Percentiles rank a stretch among this genome's conserved stretches.
Evolutionary conservation across 1,139 yeast species (phyloP).

Genomic region (Yamadazyma sp.): DNA sequence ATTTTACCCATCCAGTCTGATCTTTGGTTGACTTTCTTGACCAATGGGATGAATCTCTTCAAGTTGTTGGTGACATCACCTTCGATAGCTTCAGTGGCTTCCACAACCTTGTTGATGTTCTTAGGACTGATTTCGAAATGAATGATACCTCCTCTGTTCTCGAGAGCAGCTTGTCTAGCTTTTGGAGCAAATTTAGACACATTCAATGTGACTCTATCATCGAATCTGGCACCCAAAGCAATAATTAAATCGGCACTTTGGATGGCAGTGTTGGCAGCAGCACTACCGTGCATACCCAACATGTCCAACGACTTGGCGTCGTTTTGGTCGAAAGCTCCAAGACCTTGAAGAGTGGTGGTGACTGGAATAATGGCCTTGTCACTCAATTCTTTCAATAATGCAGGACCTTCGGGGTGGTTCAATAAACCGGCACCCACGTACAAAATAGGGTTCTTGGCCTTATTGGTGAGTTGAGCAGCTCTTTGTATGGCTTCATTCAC

Average conservation of each 20-base stretch:
- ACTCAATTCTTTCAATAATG: conserved; percentile 74
- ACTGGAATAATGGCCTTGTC: conserved; percentile 94
- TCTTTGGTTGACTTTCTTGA: conserved; percentile 61
- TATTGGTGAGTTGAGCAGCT: conserved; percentile 75
- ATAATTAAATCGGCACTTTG: conserved; percentile 91
- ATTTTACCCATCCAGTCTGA: conserved; percentile 77
- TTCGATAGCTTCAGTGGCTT: conserved; percentile 94
- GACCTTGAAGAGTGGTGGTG: conserved; percentile 90
- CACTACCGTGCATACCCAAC: conserved; percentile 98
- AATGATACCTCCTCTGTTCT: conserved; percentile 90
- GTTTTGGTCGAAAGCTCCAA: conserved; percentile 91
- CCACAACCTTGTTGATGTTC: conserved; percentile 95
- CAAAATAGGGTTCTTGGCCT: conserved; percentile 83
- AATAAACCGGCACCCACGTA: conserved; percentile 93
- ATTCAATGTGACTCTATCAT: conserved; percentile 94
- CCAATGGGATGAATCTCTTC: conserved; percentile 67
- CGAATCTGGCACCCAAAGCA: conserved; percentile 96
- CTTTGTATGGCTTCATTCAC: conserved; percentile 72
- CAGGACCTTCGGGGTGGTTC: conserved; percentile 80
- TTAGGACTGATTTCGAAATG: conserved; percentile 96
- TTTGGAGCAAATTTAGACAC: conserved; percentile 89
- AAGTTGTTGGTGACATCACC: conserved; percentile 90
- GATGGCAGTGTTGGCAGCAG: conserved; percentile 91
- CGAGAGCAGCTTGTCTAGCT: conserved; percentile 84
- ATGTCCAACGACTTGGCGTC: conserved; percentile 90